Percentiles rank a stretch among this genome's conserved stretches.
phyloP scores from a whole-genome alignment of 2,329 filamentous ascomycete genomes.

The Trichoderma pleuroti region DNA sequence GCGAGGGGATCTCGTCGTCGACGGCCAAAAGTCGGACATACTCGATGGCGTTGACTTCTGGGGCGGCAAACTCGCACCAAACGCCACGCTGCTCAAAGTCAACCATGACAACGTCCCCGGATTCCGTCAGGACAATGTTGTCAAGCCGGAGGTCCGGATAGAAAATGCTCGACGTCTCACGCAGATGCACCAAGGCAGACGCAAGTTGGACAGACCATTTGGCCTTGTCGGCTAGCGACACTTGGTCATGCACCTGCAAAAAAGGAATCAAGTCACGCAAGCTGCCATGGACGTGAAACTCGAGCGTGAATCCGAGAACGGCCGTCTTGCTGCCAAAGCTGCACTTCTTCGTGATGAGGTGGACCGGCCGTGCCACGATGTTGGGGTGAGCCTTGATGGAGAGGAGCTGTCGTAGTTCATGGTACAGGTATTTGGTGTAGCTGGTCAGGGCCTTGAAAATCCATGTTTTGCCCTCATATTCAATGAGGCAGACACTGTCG shows the following conservation, averaged over 20 bases:
- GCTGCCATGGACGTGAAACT: conserved; percentile 52
- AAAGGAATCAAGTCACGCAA: conserved; percentile 54
- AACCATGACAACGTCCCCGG: conserved; percentile 50
- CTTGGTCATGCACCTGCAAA: conserved; percentile 43
- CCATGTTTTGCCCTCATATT: conserved; percentile 40
- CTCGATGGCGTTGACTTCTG: conserved; percentile 58
- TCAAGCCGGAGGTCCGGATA: conserved; percentile 59
- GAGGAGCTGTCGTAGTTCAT: conserved; percentile 56
- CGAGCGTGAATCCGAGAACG: conserved; percentile 55
- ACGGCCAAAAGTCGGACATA: conserved; percentile 53
- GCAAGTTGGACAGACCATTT: conserved; percentile 54
- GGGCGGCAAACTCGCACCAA: conserved; percentile 59
- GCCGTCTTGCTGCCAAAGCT: conserved; percentile 54
- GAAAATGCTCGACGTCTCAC: conserved; percentile 43
- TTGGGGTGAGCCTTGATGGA: conserved; percentile 50
- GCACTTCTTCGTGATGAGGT: conserved; percentile 54
- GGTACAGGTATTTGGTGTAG: conserved; percentile 58
- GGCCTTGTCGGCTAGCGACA: conserved; percentile 44
- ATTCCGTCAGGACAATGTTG: conserved; percentile 52
- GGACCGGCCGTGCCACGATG: conserved; percentile 49
- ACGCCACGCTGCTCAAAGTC: conserved; percentile 62
- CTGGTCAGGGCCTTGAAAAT: conserved; percentile 58
- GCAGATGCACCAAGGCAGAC: conserved; percentile 49
- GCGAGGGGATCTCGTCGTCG: conserved; percentile 43
- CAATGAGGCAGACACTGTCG: conserved; percentile 57